Evolutionary conservation across 352 stramenopile genomes (phyloP), one percentile per base, ranked within the genome.

Genomic region (Peronospora belbahrii): DNA sequence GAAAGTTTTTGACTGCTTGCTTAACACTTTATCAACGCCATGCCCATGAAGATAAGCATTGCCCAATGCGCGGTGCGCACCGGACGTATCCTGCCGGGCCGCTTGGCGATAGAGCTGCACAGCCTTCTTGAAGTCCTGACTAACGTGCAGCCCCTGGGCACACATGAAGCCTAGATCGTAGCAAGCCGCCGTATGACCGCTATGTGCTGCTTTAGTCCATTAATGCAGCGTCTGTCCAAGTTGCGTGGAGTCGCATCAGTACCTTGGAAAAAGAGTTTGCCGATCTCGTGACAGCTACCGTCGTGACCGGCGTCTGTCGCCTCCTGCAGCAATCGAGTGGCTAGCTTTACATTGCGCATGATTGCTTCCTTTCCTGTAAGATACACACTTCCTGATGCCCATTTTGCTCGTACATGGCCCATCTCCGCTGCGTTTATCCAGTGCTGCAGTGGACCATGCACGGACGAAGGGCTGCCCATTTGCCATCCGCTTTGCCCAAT

Each of bases 111-210:
- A 91, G n/a, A 82, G 64, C 45, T 69, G 43, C 23, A 85, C 65
- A 0, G 79, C 61, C 33, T 81, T 84, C 20, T 59, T 45, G 2
- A 70, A 59, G 50, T 91, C 75, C 44, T 66, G 58, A 1, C 20
- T 36, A 6, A 93, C 82, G 37, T 89, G 74, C 23, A 85, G 35
- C 11, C 82, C 82, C 25, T 83, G 52, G 13, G 75, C 63, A 60
- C 88, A 93, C 67, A 93, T 64, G 50, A 76, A 78, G 10, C 58
- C 82, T 24, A 93, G 42, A 33, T 89, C 80, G 42, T 81, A 89
- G 50, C 67, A 80, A 33, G 79, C 79, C 0, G 74, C 73, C 64
- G 78, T 74, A 66, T 91, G 74, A 7, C 77, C 77, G 9, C 57
- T 61, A 2, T 78, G 54, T 4, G 79, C 79, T 6, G 82, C 78